phyloP scores from a whole-genome alignment of 768 basidiomycete species.

The Mycena floridula region DNA sequence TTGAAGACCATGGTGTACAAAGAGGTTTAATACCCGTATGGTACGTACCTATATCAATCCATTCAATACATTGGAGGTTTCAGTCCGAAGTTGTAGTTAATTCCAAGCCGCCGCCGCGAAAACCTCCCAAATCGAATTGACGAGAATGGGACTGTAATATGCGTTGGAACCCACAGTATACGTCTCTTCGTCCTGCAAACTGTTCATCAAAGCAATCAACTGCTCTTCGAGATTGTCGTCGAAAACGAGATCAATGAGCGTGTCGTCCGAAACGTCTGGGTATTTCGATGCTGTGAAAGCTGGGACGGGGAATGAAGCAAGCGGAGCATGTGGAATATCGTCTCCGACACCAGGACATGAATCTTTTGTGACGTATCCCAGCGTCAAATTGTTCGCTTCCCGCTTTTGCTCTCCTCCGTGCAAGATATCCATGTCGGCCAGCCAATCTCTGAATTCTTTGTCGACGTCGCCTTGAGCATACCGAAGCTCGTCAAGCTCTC shows the following conservation, averaged over 20 bases:
- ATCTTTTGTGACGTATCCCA: conserved; percentile 73
- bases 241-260: conserved; percentile 70
- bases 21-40: too few species aligned
- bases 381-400: conserved; percentile 45
- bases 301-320: conserved; percentile 49
- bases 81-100: too few species aligned
- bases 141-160: conserved; percentile 46
- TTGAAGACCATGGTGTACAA: too few species aligned
- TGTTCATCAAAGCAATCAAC: conserved; percentile 50
- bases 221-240: conserved; percentile 57
- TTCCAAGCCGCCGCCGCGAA: conserved; percentile 50
- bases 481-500: conserved; percentile 17
- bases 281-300: conserved; percentile 53
- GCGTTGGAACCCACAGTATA: conserved; percentile 48
- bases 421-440: conserved; percentile 46
- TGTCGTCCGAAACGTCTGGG: conserved; percentile 42
- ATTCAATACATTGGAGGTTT: too few species aligned
- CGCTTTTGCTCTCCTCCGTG: conserved; percentile 29
- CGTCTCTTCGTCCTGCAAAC: conserved; percentile 38
- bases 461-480: conserved; percentile 49
- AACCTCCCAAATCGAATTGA: conserved; percentile 46
- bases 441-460: conserved; percentile 46
- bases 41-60: too few species aligned
- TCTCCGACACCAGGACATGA: conserved; percentile 73
- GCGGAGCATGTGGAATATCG: conserved; percentile 58